Evolutionary conservation across 305 asterid species (phyloP).

Genomic region (Plantago coronopus): DNA sequence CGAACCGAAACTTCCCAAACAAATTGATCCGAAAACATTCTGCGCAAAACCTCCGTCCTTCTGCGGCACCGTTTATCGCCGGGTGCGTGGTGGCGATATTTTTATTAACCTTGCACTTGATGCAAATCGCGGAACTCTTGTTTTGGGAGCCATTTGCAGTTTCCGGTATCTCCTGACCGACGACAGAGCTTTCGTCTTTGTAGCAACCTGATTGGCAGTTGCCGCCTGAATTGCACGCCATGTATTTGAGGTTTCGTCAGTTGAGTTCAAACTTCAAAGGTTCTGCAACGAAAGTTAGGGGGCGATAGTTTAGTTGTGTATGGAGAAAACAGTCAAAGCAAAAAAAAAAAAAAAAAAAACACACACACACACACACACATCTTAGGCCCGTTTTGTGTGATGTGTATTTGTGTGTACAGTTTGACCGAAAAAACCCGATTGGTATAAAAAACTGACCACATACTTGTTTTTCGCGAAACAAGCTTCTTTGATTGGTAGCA

Average conservation of each 20-base stretch:
- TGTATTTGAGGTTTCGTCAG: slow-evolving; percentile 16
- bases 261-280: too few relatives aligned
- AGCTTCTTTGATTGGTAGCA: too few relatives aligned
- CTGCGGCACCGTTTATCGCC: slow-evolving; percentile 28
- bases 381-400: too few relatives aligned
- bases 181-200: slow-evolving; percentile 34
- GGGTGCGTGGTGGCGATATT: slow-evolving; percentile 45
- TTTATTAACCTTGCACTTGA: slow-evolving; percentile 61
- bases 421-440: too few relatives aligned
- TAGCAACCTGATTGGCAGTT: slow-evolving; percentile 77
- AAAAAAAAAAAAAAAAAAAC: too few relatives aligned
- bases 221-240: slow-evolving; percentile 57
- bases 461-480: too few relatives aligned
- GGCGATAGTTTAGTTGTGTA: too few relatives aligned
- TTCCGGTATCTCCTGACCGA: slow-evolving; percentile 14
- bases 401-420: too few relatives aligned
- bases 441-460: too few relatives aligned
- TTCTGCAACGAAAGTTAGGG: too few relatives aligned
- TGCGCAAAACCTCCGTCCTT: slow-evolving; percentile 51
- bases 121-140: slow-evolving; percentile 33
- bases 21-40: slow-evolving; percentile 75
- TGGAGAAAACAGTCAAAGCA: too few relatives aligned
- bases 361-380: too few relatives aligned
- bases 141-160: slow-evolving; percentile 9
- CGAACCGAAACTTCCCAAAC: slow-evolving; percentile 73